Evolutionary conservation across 2,329 filamentous ascomycete species (phyloP).

Genomic region (Fusarium bactridioides): DNA sequence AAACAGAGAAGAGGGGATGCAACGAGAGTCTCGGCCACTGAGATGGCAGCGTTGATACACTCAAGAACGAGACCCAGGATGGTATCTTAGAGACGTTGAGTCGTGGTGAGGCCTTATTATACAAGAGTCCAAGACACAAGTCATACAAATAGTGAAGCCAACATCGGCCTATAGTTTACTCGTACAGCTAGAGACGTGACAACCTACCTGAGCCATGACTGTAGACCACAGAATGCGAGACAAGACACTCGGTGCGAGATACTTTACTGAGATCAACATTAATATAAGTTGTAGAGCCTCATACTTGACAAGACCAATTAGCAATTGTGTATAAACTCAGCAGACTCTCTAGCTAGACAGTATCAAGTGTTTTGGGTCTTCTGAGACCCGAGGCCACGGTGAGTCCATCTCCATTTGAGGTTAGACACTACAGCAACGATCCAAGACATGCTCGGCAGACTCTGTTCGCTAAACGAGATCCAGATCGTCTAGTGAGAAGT

Average conservation of each 20-base stretch:
- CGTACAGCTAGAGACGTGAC: not conserved
- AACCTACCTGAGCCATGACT: not conserved
- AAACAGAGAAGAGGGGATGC: not conserved
- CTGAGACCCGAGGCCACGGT: no score
- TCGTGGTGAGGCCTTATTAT: rapidly evolving
- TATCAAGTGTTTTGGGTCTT: not conserved
- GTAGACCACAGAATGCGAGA: not conserved
- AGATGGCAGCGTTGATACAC: not conserved
- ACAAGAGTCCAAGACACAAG: rapidly evolving
- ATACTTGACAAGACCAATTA: not conserved
- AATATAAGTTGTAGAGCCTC: not conserved
- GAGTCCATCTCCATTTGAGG: not conserved
- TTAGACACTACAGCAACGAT: not conserved
- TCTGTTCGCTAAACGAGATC: not conserved
- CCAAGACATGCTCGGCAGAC: not conserved
- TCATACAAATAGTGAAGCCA: not conserved
- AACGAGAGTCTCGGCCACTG: not conserved
- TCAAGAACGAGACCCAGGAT: not conserved
- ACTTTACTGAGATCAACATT: no score
- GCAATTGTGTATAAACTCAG: rapidly evolving
- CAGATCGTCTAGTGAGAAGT: not conserved
- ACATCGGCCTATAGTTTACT: no score
- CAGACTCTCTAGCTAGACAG: not conserved
- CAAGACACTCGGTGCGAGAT: not conserved
- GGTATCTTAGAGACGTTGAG: no score